Evolutionary conservation across 208 protist genomes (phyloP), one percentile per base, ranked within the genome.

Genomic region (Crithidia brevicula): DNA sequence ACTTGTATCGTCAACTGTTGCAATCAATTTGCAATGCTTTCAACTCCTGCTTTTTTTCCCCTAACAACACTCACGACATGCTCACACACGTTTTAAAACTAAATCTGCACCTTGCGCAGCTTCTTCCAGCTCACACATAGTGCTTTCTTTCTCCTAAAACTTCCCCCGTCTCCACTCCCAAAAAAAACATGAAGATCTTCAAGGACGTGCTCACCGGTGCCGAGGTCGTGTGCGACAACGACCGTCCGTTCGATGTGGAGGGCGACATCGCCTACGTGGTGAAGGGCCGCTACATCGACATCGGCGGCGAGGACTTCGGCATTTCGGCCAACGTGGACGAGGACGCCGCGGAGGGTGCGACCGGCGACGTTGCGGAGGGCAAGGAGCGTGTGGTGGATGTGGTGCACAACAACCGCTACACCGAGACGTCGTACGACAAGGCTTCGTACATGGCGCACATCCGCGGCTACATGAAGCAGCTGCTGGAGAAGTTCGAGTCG

Each of bases 371-470:
- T 49, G 91, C 79, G 45, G 82, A 93, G 51, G 77, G 80, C 65
- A 92, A 92, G 80, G 60, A 90, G 74, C 87, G 83, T 33, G 89
- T 93, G 22, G 74, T 96, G 31, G 91, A 97, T 73, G 67, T 97
- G 46, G 86, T 97, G 74, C 49, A 96, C 89, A 89, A 88, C 79
- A 95, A 96, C 78, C 86, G 89, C 73, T 94, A 96, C 83, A 89
- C 81, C 56, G 91, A 96, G 85, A 96, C 92, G 43, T 86, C 66
- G 74, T 97, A 96, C 83, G 93, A 97, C 86, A 97, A 97, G 91
- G 84, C 85, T 56, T 86, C 79, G 34, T 97, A 96, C 86, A 95
- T 93, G 82, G 88, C 88, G 49, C 86, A 97, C 89, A 93, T 97
- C 74, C 92, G 92, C 60, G 62, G 72, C 59, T 96, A 96, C 91